Conservation (phyloP, 192 early-diverging fungal genomes). For the Gaertneriomyces semiglobifer region DNA sequence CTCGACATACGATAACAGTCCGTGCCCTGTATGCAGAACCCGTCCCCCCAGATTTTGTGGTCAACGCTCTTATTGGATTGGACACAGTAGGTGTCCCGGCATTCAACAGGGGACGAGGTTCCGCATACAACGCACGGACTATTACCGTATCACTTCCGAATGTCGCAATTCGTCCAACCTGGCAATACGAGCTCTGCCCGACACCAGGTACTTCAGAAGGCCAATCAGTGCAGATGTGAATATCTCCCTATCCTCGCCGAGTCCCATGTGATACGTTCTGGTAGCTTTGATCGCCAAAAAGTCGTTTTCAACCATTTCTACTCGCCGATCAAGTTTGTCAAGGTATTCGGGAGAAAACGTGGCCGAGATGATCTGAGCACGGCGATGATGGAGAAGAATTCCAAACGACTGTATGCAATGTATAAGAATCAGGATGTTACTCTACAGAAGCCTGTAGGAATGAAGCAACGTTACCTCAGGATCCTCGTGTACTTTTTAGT, state of each 20-base stretch:
- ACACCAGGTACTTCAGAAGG: not conserved
- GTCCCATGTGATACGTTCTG: not conserved
- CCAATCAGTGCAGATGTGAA: not conserved
- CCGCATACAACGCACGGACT: too few relatives aligned
- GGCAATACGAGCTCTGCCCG: not conserved
- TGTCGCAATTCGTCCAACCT: conserved; percentile 9
- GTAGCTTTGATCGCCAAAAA: conserved; percentile 5
- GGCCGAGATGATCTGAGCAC: not conserved
- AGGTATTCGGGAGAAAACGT: not conserved
- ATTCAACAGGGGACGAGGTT: too few relatives aligned
- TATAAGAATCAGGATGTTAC: not conserved
- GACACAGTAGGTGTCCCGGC: too few relatives aligned
- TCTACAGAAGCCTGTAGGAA: too few relatives aligned
- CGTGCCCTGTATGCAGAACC: too few relatives aligned
- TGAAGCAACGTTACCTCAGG: not conserved
- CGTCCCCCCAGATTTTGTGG: too few relatives aligned
- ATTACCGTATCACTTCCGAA: too few relatives aligned
- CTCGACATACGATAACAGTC: too few relatives aligned
- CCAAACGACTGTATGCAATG: not conserved
- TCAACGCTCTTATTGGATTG: too few relatives aligned
- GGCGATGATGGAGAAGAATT: conserved; percentile 4
- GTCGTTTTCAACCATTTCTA: not conserved
- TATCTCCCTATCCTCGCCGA: not conserved
- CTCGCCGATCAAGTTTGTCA: not conserved
- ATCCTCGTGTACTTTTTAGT: not conserved